Evolutionary conservation across 306 rosid species (phyloP).

Genomic region (Cicer pinnatifidum): DNA sequence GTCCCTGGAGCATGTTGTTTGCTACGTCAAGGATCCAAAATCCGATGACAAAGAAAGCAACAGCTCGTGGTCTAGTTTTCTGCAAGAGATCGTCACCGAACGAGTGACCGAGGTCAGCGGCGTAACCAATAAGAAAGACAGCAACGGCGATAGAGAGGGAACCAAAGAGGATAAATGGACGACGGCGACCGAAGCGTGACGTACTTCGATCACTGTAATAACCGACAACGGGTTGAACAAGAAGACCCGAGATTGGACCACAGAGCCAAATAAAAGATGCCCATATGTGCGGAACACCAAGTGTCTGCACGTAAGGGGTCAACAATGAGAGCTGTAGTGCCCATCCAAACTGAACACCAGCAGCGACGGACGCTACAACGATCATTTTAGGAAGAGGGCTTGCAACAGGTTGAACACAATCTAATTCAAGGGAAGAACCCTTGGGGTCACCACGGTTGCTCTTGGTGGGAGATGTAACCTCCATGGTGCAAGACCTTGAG

Average conservation of each 20-base stretch:
- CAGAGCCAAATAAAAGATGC: constrained; percentile 84
- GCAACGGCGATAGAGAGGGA: constrained; percentile 44
- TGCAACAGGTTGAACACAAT: not conserved
- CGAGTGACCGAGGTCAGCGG: not conserved
- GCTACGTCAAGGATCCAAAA: constrained; percentile 60
- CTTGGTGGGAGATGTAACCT: not conserved
- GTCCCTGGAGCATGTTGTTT: constrained; percentile 75
- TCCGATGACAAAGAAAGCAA: constrained; percentile 1
- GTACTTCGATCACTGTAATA: constrained; percentile 71
- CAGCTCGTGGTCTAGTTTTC: not conserved
- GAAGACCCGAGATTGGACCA: constrained; percentile 74
- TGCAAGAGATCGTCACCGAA: not conserved
- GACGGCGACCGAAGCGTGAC: constrained; percentile 78
- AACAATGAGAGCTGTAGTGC: constrained; percentile 74
- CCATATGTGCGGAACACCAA: constrained; percentile 71
- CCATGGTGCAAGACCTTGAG: not conserved
- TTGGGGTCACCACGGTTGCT: not conserved
- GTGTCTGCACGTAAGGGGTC: constrained; percentile 75
- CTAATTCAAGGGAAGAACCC: constrained; percentile 42
- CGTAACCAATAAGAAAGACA: not conserved
- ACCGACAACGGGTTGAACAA: constrained; percentile 76
- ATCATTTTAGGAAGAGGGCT: constrained; percentile 49
- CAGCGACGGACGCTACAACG: constrained; percentile 68
- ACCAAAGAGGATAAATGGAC: constrained; percentile 64
- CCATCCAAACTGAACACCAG: constrained; percentile 86